Evolutionary conservation across 2,329 filamentous ascomycete genomes (phyloP).

Genomic region (Cercospora sojina): DNA sequence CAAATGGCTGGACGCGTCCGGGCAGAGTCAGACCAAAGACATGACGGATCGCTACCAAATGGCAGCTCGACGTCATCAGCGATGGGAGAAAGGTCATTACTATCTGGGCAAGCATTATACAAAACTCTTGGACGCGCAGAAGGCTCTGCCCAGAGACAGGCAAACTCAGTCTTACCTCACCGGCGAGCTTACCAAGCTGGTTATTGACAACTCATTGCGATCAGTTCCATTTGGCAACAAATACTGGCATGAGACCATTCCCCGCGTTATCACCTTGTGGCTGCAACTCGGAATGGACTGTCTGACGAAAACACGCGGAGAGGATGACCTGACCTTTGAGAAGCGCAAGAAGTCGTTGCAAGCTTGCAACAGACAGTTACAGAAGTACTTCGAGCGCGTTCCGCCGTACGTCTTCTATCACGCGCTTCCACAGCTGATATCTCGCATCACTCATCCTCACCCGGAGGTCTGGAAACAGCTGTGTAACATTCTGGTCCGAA

Average conservation of each 20-base stretch:
- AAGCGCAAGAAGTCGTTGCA: conserved; percentile 65
- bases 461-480: conserved; percentile 72
- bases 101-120: conserved; percentile 97
- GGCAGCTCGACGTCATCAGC: conserved; percentile 65
- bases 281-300: conserved; percentile 78
- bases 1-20: conserved; percentile 95
- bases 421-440: conserved; percentile 86
- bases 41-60: conserved; percentile 80
- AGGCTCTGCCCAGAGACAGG: conserved; percentile 69
- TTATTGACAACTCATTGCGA: conserved; percentile 90
- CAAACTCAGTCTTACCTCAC: conserved; percentile 61
- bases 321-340: conserved; percentile 48
- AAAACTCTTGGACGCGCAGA: conserved; percentile 88
- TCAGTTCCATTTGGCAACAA: conserved; percentile 88
- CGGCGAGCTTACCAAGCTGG: conserved; percentile 81
- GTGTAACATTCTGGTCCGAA: conserved; percentile 76
- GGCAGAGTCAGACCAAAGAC: conserved; percentile 81
- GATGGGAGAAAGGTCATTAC: conserved; percentile 97
- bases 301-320: conserved; percentile 44
- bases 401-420: conserved; percentile 79
- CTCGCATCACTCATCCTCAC: conserved; percentile 89
- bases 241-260: conserved; percentile 92
- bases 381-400: conserved; percentile 72
- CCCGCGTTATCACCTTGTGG: conserved; percentile 90
- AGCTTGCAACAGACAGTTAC: conserved; percentile 69